Base-by-base conservation (phyloP, 192 early-diverging fungal species). In the Glomus cerebriforme region DNA sequence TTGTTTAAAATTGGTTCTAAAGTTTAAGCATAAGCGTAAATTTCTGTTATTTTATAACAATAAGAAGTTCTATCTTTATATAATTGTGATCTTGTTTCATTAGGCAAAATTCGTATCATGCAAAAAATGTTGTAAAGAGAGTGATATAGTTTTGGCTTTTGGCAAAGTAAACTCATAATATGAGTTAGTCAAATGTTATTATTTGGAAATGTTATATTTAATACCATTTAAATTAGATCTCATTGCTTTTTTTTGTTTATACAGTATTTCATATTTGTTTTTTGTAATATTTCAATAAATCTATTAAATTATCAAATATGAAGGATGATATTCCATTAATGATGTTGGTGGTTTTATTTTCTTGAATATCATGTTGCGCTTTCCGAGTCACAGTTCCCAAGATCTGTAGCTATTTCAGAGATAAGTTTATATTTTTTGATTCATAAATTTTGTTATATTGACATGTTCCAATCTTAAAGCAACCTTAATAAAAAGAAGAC, bases 171-270 rank as follows among this genome's bases (percentile, higher is more conserved):
- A 13, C 31, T 37, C 58, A 75, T 75, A 22, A 75, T 35, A 62
- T 75, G 58, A 19, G 32, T 60, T 22, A 75, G 13, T 59, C 58
- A 75, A 22, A 75, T 75, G 2, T 75, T 75, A 2, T 2, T 34
- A 9, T 10, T 15, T 39, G 29, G 32, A 7, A 75, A 75, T n/a
- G 58, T 59, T 0, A 75, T 75, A 24, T 31, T 75, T 7, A 75
- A 24, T 34, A 75, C 24, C 27, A 75, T 75, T 35, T 59, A 75
- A 5, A 60, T 39, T 39, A 75, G n/a, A n/a, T n/a, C n/a, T n/a
- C n/a, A n/a, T n/a, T n/a, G n/a, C n/a, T n/a, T n/a, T n/a, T 62
- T 75, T 75, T 31, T 73, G 22, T 73, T 73, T 31, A 31, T 73
- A 59, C 15, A n/a, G n/a, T n/a, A n/a, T n/a, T 9, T 59, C 17